A percentile compares a stretch with the other conserved stretches of the same genome.
These are phyloP conservation scores for Chaetomium fimeti DNA, from an alignment of 495 filamentous ascomycete species.

Conservation along the genomic window DNA sequence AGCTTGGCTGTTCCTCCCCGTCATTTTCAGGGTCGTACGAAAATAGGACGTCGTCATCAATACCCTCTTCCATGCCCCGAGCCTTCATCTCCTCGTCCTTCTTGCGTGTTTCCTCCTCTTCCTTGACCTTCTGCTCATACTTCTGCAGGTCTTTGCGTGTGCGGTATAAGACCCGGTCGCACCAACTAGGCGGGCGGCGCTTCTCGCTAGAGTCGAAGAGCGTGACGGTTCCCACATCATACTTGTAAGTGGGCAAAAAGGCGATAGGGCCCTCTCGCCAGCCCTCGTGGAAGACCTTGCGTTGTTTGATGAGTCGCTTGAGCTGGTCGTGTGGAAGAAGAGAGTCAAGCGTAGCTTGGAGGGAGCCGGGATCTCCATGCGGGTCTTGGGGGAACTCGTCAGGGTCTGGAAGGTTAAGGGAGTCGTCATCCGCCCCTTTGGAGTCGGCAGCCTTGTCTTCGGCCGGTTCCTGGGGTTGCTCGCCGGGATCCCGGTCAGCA, in stretches of 20 bases:
- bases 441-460: conserved; percentile 27
- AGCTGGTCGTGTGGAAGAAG: conserved; percentile 91
- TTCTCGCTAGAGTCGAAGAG: conserved; percentile 95
- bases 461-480: conserved; percentile 17
- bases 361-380: conserved; percentile 52
- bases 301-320: conserved; percentile 63
- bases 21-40: conserved; percentile 87
- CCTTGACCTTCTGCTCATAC: conserved; percentile 65
- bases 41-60: conserved; percentile 83
- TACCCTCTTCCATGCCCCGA: conserved; percentile 69
- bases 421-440: conserved; percentile 39
- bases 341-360: conserved; percentile 83
- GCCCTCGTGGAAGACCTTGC: conserved; percentile 81
- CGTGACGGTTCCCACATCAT: conserved; percentile 90
- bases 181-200: conserved; percentile 90
- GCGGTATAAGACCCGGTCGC: conserved; percentile 90
- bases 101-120: conserved; percentile 64
- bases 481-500: conserved; percentile 29
- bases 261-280: conserved; percentile 87
- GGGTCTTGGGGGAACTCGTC: conserved; percentile 56
- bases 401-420: conserved; percentile 48
- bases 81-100: conserved; percentile 83
- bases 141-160: conserved; percentile 66
- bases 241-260: conserved; percentile 94
- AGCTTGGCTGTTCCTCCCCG: conserved; percentile 44